Evolutionary conservation across 2,329 filamentous ascomycete genomes (phyloP).

Genomic region (Aspergillus ochraceus): DNA sequence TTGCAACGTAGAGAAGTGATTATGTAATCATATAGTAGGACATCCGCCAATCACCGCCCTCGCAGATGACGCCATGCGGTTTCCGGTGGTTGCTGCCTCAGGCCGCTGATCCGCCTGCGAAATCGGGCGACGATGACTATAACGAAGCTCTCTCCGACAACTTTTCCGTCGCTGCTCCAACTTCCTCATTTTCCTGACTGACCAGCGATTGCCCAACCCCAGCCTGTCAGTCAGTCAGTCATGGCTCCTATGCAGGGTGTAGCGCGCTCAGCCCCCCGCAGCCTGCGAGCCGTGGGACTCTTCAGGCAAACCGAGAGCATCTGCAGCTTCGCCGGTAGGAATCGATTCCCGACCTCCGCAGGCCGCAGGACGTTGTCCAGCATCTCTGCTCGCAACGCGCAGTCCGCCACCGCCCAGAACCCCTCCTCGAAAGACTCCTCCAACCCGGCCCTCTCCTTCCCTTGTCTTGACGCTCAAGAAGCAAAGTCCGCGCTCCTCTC

Average conservation of each 20-base stretch:
- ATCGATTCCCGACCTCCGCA: conserved; percentile 8
- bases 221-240: neutral
- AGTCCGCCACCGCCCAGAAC: conserved; percentile 21
- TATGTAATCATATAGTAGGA: too few relatives aligned
- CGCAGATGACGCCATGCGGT: neutral
- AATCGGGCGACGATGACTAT: neutral
- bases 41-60: neutral
- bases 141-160: too few relatives aligned
- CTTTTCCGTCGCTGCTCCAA: neutral
- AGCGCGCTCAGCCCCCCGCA: conserved; percentile 17
- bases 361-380: conserved; percentile 21
- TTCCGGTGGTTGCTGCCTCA: neutral
- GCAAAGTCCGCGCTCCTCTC: conserved; percentile 72
- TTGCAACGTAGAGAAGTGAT: too few relatives aligned
- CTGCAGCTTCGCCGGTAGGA: conserved; percentile 5
- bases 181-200: neutral
- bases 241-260: conserved; percentile 20
- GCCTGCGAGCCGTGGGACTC: conserved; percentile 7
- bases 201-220: neutral
- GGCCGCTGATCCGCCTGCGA: neutral
- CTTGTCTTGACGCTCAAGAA: conserved; percentile 84
- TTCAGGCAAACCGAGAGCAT: conserved; percentile 11
- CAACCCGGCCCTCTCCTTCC: conserved; percentile 85
- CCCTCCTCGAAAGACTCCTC: conserved; percentile 47
- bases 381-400: conserved; percentile 17